Base-by-base conservation (phyloP, 495 filamentous ascomycete species). In the Aspergillus sparsus region DNA sequence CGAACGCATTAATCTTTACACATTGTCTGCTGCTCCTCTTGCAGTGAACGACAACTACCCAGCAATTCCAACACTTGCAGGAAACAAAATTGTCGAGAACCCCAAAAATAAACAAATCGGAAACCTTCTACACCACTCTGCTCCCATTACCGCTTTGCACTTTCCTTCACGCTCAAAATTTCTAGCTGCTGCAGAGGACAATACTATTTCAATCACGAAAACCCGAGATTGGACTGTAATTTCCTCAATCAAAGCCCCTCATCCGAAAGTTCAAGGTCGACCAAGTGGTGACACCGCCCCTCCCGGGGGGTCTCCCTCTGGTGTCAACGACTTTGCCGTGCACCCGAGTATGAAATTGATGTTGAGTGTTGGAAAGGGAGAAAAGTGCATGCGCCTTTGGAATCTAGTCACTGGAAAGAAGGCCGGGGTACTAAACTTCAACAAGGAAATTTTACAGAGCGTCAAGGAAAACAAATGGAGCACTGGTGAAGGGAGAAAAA, bases 281-380 rank as follows among this genome's bases (percentile, higher is more conserved):
- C 93, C 94, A 36, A 90, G 86, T 62, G 93, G 95, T 42, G 94
- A 97, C 69, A 97, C 94, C 6, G 91, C 91, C 2, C 87, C 85
- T 12, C 77, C 85, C n/a, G 94, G 90, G 10, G 90, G 85, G 11
- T 83, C 86, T n/a, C 92, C 93, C 3, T 81, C 86, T n/a, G 94
- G 94, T 11, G 84, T 99, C 47, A 98, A 96, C 67, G 92, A 92
- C 69, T 91, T 98, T 76, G 92, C 95, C 10, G 86, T 98, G 5
- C 95, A 99, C 67, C 95, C 94, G 4, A 92, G 88, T 73, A 90
- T 92, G 83, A 98, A 97, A 77, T 82, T 99, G 54, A 94, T 97
- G 86, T 81, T 99, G 49, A 92, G 85, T 66, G 92, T 98, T 5
- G 86, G 89, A 32, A 89, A 86, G 60, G 92, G 92, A 42, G 95